Evolutionary conservation across 1,139 yeast genomes (phyloP).

Genomic region (Yamadazyma friedrichii): DNA sequence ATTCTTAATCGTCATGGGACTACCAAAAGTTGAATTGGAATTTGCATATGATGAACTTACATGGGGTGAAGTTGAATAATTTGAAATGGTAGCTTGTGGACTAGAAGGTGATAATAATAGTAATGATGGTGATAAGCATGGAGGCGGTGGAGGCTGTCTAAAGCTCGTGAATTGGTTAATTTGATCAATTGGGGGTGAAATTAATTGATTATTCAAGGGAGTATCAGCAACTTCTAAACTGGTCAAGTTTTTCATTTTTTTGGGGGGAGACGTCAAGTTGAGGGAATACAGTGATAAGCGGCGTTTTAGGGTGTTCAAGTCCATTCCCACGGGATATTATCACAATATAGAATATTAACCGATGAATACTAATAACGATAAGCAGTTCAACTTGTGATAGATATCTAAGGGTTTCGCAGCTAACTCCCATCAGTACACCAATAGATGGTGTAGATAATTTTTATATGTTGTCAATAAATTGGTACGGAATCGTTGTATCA

Average conservation of each 20-base stretch:
- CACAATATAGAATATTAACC: too few species aligned
- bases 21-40: not conserved
- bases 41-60: not conserved
- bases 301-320: too few species aligned
- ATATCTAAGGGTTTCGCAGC: too few species aligned
- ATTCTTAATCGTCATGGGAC: not conserved
- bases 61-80: not conserved
- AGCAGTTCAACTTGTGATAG: too few species aligned
- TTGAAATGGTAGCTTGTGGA: not conserved
- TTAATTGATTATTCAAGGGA: not conserved
- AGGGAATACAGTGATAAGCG: too few species aligned
- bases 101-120: not conserved
- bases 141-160: constrained; percentile 2
- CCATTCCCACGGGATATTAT: too few species aligned
- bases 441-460: too few species aligned
- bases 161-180: not conserved
- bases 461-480: too few species aligned
- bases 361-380: too few species aligned
- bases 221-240: not conserved
- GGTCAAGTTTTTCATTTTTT: not conserved
- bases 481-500: too few species aligned
- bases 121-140: not conserved
- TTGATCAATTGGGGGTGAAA: not conserved
- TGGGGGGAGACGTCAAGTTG: too few species aligned
- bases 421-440: too few species aligned